Evolutionary conservation across 2,329 filamentous ascomycete species (phyloP), one percentile per base, ranked within the genome.

Genomic region (Scedosporium aurantiacum): DNA sequence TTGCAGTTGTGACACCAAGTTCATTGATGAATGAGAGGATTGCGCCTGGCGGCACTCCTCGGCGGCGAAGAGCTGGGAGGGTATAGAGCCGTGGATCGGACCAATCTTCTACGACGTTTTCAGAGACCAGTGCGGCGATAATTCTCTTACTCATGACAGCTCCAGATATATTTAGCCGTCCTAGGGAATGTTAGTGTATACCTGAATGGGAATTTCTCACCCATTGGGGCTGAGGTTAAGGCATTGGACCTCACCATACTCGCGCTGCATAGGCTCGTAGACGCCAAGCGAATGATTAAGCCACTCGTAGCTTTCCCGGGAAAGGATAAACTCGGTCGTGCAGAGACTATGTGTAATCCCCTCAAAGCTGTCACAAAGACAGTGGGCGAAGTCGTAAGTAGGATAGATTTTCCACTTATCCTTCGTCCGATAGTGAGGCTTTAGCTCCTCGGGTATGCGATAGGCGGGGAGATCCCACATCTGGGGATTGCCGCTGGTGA

Each of bases 391-490:
- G 72, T 96, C 92, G 70, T 97, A 97, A 0, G 93, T 95, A 0
- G 94, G 94, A 72, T 96, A 97, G 64, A 97, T 96, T 73, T 86
- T 88, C 91, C 92, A 97, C 28, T 32, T 32, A 65, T 83, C 78
- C 32, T 89, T 90, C 0, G 92, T 96, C 43, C 90, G 83, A 73
- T 90, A 85, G 71, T 96, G 91, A 52, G 85, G 81, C 64, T 79
- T 79, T 62, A 82, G 75, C 52, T 89, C 85, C 68, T 88, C 83
- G 64, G 91, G 81, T 61, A 97, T 87, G 63, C 93, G 85, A 74
- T 96, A 97, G 16, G 93, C 93, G 1, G 90, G 89, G 60, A 96
- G 76, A 78, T 97, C 93, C 93, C 92, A 97, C 89, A 96, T 92
- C 74, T 96, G 90, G 5, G 92, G 91, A 72, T 97, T 97, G 32